Evolutionary conservation across 345 rosid species (phyloP).

Genomic region (Erucastrum elatum): DNA sequence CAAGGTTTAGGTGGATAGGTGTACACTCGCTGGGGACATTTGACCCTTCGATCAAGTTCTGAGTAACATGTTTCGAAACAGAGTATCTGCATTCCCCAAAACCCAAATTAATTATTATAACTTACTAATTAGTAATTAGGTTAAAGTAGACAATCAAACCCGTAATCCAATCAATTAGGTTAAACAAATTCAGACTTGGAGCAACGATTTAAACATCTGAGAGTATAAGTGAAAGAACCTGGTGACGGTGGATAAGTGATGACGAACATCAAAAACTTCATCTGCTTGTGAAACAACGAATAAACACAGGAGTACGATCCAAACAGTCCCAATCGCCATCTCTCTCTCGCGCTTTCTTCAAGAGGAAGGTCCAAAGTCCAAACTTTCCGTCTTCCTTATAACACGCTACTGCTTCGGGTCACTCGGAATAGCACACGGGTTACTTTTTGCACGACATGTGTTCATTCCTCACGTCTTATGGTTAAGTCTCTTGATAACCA

Average conservation of each 20-base stretch:
- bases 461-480: not conserved
- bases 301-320: conserved; percentile 27
- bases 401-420: conserved; percentile 9
- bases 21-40: conserved; percentile 59
- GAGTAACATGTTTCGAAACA: conserved; percentile 53
- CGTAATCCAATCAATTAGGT: not conserved
- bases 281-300: conserved; percentile 41
- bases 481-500: not conserved
- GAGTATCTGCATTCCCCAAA: conserved; percentile 59
- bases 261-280: conserved; percentile 66
- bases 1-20: conserved; percentile 91
- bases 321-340: conserved; percentile 29
- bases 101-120: not conserved
- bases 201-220: not conserved
- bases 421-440: conserved; percentile 4
- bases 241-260: conserved; percentile 66
- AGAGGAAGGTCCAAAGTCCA: not conserved
- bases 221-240: conserved; percentile 42
- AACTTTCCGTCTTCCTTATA: not conserved
- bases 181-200: not conserved
- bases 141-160: not conserved
- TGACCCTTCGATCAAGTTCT: conserved; percentile 43
- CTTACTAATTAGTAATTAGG: not conserved
- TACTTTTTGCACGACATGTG: conserved; percentile 22
- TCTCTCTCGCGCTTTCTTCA: conserved; percentile 18